A percentile compares a stretch with the other conserved stretches of the same genome.
phyloP scores from a whole-genome alignment of 2,329 filamentous ascomycete species.

The Leptographium lundbergii region DNA sequence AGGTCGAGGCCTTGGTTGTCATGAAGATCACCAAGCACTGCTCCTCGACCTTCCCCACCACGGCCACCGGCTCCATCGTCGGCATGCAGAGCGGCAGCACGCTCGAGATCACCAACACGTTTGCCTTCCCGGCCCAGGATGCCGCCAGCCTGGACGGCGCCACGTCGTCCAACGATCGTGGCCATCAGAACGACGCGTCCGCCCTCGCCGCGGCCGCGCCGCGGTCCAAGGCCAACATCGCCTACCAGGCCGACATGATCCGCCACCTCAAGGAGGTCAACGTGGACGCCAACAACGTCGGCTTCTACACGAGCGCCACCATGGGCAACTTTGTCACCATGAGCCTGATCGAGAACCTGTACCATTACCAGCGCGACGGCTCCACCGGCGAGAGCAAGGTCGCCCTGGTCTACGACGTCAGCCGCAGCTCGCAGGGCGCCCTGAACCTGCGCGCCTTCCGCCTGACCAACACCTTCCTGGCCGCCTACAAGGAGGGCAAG shows the following conservation, averaged over 20 bases:
- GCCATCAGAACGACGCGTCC: slow-evolving; percentile 61
- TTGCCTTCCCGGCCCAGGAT: slow-evolving; percentile 82
- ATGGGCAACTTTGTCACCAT: slow-evolving; percentile 98
- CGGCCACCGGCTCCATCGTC: slow-evolving; percentile 79
- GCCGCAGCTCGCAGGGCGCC: slow-evolving; percentile 83
- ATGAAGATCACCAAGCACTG: slow-evolving; percentile 98
- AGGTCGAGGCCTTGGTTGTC: slow-evolving; percentile 90
- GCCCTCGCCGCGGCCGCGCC: slow-evolving; percentile 76
- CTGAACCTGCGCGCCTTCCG: slow-evolving; percentile 85
- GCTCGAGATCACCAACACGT: slow-evolving; percentile 87
- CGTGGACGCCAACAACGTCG: slow-evolving; percentile 93
- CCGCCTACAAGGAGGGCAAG: slow-evolving; percentile 90
- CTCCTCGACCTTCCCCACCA: slow-evolving; percentile 74
- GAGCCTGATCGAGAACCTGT: slow-evolving; percentile 95
- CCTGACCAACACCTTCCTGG: slow-evolving; percentile 76
- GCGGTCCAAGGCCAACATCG: slow-evolving; percentile 76
- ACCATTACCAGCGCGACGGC: slow-evolving; percentile 93
- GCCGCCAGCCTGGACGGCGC: slow-evolving; percentile 44
- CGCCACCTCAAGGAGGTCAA: slow-evolving; percentile 94
- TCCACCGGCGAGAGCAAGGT: slow-evolving; percentile 79
- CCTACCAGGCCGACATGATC: slow-evolving; percentile 95
- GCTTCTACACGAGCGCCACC: slow-evolving; percentile 97
- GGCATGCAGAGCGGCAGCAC: slow-evolving; percentile 78
- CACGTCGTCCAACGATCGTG: slow-evolving; percentile 9
- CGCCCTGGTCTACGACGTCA: slow-evolving; percentile 87